Evolutionary conservation across 2,329 filamentous ascomycete species (phyloP), one percentile per base, ranked within the genome.

Genomic region (Zymoseptoria brevis): DNA sequence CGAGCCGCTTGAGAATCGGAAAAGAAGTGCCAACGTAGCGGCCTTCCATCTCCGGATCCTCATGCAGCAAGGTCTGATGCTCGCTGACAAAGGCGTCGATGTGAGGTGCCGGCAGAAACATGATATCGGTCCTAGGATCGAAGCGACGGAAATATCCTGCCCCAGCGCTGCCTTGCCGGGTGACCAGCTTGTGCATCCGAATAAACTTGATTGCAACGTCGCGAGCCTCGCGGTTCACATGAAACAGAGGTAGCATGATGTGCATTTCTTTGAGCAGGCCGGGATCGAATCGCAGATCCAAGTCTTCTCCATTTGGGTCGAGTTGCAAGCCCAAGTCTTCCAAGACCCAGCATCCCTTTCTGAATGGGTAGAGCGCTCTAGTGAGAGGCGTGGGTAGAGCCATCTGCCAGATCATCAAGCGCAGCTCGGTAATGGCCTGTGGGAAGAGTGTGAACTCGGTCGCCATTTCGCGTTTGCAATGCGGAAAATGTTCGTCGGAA

Each of bases 151-250:
- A 13, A 22, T 26, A 54, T 19, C 9, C 21, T 16, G 11, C n/a
- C 13, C n/a, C 4, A 3, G 35, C 19, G 22, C 50, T 21, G 35
- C 29, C 35, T 48, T n/a, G 50, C 11, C 19, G 7, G 5, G 35
- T 19, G n/a, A 16, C 11, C 35, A 57, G 8, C 3, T 54, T 8
- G 1, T 54, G 50, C 56, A 54, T n/a, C 5, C 22, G 56, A 7
- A 57, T 8, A 13, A 50, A 57, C 35, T 57, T 54, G 21, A 22
- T 22, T 6, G 21, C 51, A 16, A 57, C 56, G 8, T 30, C 51
- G 56, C 56, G 56, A 5, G 56, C 56, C n/a, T 57, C 56, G n/a
- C 56, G 50, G 16, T 54, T 57, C 29, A 57, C 56, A 11, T 19
- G 2, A 19, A 24, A 26, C 13, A 57, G 56, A 29, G 56, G 35